Percentiles rank a stretch among this genome's conserved stretches.
These are phyloP conservation scores for Trametes cingulata DNA, from an alignment of 768 basidiomycete genomes.

Conservation along the genomic window DNA sequence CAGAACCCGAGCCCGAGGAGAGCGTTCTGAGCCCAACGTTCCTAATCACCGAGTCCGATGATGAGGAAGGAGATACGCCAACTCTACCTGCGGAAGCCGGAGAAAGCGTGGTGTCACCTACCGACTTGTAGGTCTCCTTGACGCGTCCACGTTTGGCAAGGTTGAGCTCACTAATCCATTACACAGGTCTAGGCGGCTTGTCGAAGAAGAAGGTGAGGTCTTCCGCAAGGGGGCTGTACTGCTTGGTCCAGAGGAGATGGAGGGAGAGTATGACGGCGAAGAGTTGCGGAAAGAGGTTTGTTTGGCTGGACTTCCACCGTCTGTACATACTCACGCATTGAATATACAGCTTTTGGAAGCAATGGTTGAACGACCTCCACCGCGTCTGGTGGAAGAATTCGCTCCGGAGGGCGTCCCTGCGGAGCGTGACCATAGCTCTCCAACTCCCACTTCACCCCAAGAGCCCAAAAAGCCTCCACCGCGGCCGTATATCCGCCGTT, in stretches of 20 bases:
- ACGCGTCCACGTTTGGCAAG: no score
- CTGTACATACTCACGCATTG: not conserved
- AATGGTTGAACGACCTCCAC: conserved; percentile 83
- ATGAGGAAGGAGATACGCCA: conserved; percentile 45
- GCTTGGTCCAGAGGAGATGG: conserved; percentile 83
- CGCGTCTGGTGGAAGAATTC: conserved; percentile 65
- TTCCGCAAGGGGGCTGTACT: conserved; percentile 88
- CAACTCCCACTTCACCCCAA: conserved; percentile 19
- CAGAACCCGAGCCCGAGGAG: conserved; percentile 67
- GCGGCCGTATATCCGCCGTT: conserved; percentile 61
- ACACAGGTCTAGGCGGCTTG: conserved; percentile 73
- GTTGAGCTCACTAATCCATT: not conserved
- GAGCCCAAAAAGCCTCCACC: conserved; percentile 47
- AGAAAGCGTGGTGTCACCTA: conserved; percentile 35
- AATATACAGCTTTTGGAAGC: conserved; percentile 69
- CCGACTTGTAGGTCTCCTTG: conserved; percentile 47
- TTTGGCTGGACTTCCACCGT: not conserved
- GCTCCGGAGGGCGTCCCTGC: conserved; percentile 18
- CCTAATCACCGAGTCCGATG: conserved; percentile 34
- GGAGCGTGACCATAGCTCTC: conserved; percentile 15
- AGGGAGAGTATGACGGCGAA: conserved; percentile 86
- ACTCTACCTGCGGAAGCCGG: conserved; percentile 36
- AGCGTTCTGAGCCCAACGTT: conserved; percentile 65
- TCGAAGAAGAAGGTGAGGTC: conserved; percentile 95
- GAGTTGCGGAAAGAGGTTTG: conserved; percentile 79